Evolutionary conservation across 345 rosid species (phyloP), one percentile per base, ranked within the genome.

Genomic region (Populus simonii): DNA sequence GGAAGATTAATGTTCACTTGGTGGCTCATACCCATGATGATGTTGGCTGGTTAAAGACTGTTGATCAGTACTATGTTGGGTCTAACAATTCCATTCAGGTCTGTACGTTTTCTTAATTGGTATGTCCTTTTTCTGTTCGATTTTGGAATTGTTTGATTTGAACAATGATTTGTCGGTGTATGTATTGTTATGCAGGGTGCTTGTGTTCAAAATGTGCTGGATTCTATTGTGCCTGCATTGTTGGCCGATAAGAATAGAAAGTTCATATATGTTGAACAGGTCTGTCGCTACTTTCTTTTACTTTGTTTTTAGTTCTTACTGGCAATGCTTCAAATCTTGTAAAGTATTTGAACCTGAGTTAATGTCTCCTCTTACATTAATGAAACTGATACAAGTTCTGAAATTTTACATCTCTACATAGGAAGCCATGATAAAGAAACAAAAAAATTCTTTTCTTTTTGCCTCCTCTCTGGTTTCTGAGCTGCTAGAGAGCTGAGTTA

Each of bases 81-180:
- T 85, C 91, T 77, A 88, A 88, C 51, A 88, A 88, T 80, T 85
- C 88, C 65, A 86, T 88, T 73, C 91, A 88, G 89, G 91, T 88
- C 12, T 27, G 18, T 35, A 3, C 18, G 17, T 51, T 79, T 15
- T 69, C 2, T 66, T 43, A 11, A 43, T 43, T 10, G 47, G 47
- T 43, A 2, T 43, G 47, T 43, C 47, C 12, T 43, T 43, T 43
- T 43, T 4, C 47, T 43, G 47, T 43, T 11, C 47, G 22, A n/a
- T 0, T 62, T 3, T 55, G 55, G 45, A 35, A 31, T 13, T 20
- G 72, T 31, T 53, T 68, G 15, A 11, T 55, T 71, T 35, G 71
- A 7, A 61, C 13, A 11, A 12, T 23, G n/a, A 36, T 67, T 7
- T 62, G 51, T 62, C 76, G n/a, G 41, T 74, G 31, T 41, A 5